Evolutionary conservation across 2,329 filamentous ascomycete species (phyloP).

Genomic region (Epichloe coenophiala): DNA sequence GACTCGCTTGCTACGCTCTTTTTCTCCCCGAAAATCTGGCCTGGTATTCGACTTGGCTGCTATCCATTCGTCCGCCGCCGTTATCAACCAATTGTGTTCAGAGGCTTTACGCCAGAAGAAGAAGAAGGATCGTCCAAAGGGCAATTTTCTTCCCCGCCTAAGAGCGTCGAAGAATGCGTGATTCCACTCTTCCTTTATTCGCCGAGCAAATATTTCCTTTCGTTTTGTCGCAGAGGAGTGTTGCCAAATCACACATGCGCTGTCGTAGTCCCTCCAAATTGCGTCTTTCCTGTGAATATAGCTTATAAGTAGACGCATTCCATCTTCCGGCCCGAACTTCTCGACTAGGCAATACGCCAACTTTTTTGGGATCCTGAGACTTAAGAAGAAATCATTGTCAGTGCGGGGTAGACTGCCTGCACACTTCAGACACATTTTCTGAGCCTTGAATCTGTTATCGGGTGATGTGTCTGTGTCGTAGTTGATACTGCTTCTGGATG

Average conservation of each 20-base stretch:
- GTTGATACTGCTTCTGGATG: too few species aligned
- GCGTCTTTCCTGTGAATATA: background rate
- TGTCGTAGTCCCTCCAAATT: background rate
- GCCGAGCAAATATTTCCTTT: background rate
- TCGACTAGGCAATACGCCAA: background rate
- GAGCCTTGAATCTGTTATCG: too few species aligned
- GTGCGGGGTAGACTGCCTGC: too few species aligned
- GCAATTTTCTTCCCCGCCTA: too few species aligned
- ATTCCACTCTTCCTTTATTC: background rate
- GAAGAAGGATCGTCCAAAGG: too few species aligned
- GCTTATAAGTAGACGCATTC: background rate
- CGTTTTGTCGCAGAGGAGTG: too few species aligned
- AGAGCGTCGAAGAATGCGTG: background rate
- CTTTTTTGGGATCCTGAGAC: background rate
- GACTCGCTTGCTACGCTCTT: background rate
- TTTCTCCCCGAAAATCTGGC: background rate
- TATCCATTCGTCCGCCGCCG: background rate
- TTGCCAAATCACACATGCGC: background rate
- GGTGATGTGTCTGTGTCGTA: too few species aligned
- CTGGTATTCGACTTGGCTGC: background rate
- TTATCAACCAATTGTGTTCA: accelerated
- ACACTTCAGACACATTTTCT: background rate
- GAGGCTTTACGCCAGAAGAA: too few species aligned
- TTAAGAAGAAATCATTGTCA: background rate
- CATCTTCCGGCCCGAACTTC: background rate